Evolutionary conservation across 768 basidiomycete species (phyloP).

Genomic region (Leccinellum luteum): DNA sequence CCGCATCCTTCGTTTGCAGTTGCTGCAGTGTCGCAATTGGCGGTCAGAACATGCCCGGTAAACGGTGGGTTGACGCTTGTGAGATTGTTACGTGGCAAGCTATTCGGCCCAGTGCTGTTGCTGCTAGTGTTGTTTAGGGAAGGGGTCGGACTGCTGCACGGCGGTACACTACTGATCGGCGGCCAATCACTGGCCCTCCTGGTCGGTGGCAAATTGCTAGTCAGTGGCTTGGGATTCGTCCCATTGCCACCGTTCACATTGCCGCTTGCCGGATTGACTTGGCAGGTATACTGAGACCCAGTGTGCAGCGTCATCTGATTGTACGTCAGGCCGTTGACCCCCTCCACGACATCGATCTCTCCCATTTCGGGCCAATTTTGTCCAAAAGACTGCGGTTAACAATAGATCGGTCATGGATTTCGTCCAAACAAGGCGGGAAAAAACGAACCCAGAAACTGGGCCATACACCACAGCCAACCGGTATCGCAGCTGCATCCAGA

Average conservation of each 20-base stretch:
- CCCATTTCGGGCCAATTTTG: conserved; percentile 52
- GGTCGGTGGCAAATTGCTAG: not conserved
- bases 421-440: not conserved
- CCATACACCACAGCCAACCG: conserved; percentile 62
- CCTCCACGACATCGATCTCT: conserved; percentile 76
- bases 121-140: not conserved
- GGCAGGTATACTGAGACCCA: conserved; percentile 35
- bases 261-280: conserved; percentile 9
- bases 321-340: conserved; percentile 52
- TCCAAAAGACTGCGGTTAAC: conserved; percentile 37
- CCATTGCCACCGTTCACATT: not conserved
- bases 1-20: conserved; percentile 48
- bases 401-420: not conserved
- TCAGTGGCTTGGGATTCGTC: not conserved
- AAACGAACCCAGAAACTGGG: conserved; percentile 53
- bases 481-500: conserved; percentile 66
- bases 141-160: not conserved
- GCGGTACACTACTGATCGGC: not conserved
- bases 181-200: not conserved
- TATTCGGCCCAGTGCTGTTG: not conserved
- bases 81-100: not conserved
- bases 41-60: conserved; percentile 21
- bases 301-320: conserved; percentile 73
- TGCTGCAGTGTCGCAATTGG: conserved; percentile 40
- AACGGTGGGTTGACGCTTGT: conserved; percentile 1